Evolutionary conservation across 2,329 filamentous ascomycete species (phyloP).

Genomic region (Fusarium brachygibbosum): DNA sequence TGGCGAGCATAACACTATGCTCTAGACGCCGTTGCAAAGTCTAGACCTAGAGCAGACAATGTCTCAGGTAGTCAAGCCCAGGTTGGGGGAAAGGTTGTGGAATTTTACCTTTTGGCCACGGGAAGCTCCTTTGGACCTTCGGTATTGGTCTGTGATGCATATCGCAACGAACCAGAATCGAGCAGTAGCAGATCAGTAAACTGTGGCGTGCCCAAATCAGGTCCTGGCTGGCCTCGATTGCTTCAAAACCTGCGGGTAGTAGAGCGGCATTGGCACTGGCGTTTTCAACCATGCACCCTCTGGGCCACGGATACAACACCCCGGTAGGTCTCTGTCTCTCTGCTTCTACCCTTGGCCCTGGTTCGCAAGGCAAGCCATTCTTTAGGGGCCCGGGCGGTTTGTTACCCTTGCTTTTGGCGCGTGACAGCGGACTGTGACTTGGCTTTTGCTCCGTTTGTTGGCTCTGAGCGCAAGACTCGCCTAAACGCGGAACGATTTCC

Average conservation of each 20-base stretch:
- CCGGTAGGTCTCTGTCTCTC: constrained; percentile 22
- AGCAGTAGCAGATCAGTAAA: constrained; percentile 41
- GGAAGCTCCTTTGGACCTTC: constrained; percentile 41
- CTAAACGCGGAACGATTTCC: constrained; percentile 48
- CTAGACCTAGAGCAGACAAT: constrained; percentile 23
- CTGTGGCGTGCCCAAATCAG: constrained; percentile 39
- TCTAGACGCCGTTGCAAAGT: constrained; percentile 22
- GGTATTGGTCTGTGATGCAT: constrained; percentile 26
- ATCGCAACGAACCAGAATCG: constrained; percentile 35
- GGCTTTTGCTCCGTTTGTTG: constrained; percentile 5
- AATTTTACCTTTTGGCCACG: constrained; percentile 30
- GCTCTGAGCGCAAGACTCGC: constrained; percentile 41
- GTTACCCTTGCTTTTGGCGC: constrained; percentile 44
- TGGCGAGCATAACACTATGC: constrained; percentile 31
- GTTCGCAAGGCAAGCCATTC: constrained; percentile 30
- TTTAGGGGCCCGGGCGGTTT: constrained; percentile 23
- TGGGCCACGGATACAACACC: constrained; percentile 17
- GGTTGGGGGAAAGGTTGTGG: constrained; percentile 6
- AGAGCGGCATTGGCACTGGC: constrained; percentile 39
- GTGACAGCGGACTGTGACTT: constrained; percentile 39
- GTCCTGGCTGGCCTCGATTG: constrained; percentile 46
- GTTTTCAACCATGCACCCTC: constrained; percentile 18
- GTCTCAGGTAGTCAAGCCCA: constrained; percentile 19
- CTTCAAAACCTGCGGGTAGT: constrained; percentile 25
- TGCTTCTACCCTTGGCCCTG: constrained; percentile 14